A percentile compares a stretch with the other conserved stretches of the same genome.
These are phyloP conservation scores for Artomyces pyxidatus DNA, from an alignment of 768 basidiomycete species.

Conservation along the genomic window DNA sequence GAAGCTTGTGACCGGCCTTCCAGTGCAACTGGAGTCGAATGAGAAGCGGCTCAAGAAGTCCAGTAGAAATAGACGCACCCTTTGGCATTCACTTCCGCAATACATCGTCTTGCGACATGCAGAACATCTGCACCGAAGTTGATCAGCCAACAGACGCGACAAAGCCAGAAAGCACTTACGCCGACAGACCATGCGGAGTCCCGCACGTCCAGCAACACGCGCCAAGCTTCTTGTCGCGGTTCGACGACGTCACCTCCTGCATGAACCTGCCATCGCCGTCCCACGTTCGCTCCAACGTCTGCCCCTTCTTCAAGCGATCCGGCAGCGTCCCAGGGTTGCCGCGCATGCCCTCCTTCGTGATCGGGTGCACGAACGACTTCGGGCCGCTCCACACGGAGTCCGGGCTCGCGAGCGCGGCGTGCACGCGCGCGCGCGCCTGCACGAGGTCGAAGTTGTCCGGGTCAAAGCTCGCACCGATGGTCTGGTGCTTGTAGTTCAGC, in stretches of 20 bases:
- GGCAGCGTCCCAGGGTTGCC: background rate
- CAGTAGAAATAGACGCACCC: background rate
- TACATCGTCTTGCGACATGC: conserved; percentile 2
- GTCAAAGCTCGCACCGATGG: background rate
- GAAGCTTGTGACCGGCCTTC: background rate
- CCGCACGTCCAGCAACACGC: conserved; percentile 6
- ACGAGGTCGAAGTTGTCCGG: conserved; percentile 5
- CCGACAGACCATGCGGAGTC: background rate
- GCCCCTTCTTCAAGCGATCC: background rate
- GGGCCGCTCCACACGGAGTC: conserved; percentile 5
- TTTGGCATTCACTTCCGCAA: conserved; percentile 4
- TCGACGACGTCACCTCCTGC: conserved; percentile 3
- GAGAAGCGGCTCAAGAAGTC: background rate
- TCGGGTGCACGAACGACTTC: conserved; percentile 1
- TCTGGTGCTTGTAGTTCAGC: conserved; percentile 1
- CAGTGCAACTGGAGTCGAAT: background rate
- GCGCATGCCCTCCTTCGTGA: background rate
- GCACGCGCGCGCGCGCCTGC: conserved; percentile 2
- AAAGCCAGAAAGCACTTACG: background rate
- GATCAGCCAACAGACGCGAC: background rate
- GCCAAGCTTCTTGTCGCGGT: background rate
- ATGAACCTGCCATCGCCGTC: background rate
- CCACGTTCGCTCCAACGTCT: conserved; percentile 1
- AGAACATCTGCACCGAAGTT: background rate
- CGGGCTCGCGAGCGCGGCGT: background rate